phyloP scores from a whole-genome alignment of 441 rosid species.

The Flueggea neowawraea region DNA sequence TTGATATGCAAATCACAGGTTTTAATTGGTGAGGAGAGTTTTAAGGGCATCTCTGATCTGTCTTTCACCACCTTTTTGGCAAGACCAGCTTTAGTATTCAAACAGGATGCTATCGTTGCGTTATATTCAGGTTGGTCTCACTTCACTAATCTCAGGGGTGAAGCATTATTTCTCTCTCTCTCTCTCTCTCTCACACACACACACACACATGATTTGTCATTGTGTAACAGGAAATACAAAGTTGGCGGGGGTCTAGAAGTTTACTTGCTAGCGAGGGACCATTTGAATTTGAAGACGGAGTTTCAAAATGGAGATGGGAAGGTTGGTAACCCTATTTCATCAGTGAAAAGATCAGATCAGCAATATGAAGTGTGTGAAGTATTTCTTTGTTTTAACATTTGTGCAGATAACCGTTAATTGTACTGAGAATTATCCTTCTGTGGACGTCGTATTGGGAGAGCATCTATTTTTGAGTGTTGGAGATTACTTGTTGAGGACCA shows the following conservation, averaged over 20 bases:
- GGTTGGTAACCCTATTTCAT: constrained; percentile 36
- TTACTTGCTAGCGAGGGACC: constrained; percentile 77
- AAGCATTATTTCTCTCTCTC: neutral
- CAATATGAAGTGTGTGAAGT: neutral
- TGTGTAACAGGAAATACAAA: constrained; percentile 56
- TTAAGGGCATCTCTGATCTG: constrained; percentile 44
- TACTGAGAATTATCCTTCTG: constrained; percentile 59
- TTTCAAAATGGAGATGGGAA: constrained; percentile 72
- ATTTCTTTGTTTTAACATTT: neutral
- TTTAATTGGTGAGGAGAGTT: constrained; percentile 66
- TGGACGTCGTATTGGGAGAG: constrained; percentile 46
- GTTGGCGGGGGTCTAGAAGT: constrained; percentile 49
- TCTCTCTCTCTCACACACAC: constrained; percentile 10
- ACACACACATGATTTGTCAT: constrained; percentile 9
- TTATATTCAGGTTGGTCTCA: constrained; percentile 52
- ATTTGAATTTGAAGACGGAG: constrained; percentile 57
- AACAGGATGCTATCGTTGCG: neutral
- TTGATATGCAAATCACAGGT: constrained; percentile 39
- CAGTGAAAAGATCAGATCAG: neutral
- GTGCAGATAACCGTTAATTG: constrained; percentile 57
- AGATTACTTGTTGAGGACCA: constrained; percentile 34
- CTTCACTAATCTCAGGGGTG: neutral
- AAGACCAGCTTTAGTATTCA: constrained; percentile 57
- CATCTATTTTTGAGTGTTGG: constrained; percentile 64
- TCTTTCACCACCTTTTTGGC: constrained; percentile 64